phyloP scores from a whole-genome alignment of 495 filamentous ascomycete genomes.

The Schizothecium vesticola region DNA sequence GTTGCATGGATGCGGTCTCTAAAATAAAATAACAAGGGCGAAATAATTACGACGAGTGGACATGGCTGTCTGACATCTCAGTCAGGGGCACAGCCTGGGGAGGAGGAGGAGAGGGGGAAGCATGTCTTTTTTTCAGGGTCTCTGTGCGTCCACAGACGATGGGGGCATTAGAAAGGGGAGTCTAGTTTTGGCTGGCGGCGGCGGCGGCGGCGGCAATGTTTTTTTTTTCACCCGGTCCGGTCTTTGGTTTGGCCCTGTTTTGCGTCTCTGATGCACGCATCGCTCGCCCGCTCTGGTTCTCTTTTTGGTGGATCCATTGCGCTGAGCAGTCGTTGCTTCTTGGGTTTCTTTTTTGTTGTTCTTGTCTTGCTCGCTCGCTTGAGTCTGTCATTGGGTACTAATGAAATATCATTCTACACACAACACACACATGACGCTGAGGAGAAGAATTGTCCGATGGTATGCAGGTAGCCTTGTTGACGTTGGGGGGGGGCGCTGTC shows the following conservation, averaged over 20 bases:
- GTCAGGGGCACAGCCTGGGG: background rate
- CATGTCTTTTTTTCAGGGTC: background rate
- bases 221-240: background rate
- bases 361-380: background rate
- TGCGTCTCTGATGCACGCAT: background rate
- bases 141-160: background rate
- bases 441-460: background rate
- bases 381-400: background rate
- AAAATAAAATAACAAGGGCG: background rate
- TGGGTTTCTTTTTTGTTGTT: background rate
- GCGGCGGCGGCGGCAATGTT: background rate
- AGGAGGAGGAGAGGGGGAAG: background rate
- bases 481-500: background rate
- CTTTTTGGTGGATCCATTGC: conserved; percentile 2
- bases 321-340: background rate
- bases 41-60: background rate
- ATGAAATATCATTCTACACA: background rate
- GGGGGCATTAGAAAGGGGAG: conserved; percentile 4
- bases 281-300: background rate
- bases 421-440: background rate
- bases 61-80: background rate
- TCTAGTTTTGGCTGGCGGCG: background rate
- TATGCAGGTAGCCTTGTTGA: background rate
- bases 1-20: background rate
- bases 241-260: background rate